Conservation (phyloP, 164 flowering plant species). For the Chimonanthus praecox region DNA sequence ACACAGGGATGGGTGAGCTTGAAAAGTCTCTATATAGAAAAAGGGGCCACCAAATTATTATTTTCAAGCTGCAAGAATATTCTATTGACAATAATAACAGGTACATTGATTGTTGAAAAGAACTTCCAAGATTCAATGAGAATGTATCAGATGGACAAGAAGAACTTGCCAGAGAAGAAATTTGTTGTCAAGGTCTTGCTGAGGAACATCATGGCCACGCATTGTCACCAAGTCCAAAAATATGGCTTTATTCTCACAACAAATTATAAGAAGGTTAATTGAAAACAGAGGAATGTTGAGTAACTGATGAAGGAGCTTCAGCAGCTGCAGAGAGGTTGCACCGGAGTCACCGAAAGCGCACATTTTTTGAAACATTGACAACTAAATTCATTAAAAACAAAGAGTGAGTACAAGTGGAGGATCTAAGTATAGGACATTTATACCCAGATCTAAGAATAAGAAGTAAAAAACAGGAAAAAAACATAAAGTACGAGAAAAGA, state of each 20-base stretch:
- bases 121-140: background rate
- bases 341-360: constrained; percentile 93
- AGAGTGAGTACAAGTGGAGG: no score
- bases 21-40: no score
- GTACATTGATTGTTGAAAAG: background rate
- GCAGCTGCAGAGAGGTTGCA: constrained; percentile 92
- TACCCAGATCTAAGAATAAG: no score
- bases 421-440: no score
- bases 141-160: background rate
- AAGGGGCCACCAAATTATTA: no score
- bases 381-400: no score
- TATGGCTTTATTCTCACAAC: constrained; percentile 96
- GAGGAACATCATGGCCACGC: constrained; percentile 99
- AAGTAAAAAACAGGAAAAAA: no score
- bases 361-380: no score
- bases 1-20: no score
- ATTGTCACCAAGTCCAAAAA: constrained; percentile 95
- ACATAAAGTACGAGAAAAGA: no score
- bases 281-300: constrained; percentile 64
- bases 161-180: constrained; percentile 82
- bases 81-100: no score
- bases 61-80: no score
- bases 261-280: constrained; percentile 82
- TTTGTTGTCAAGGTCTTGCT: constrained; percentile 91
- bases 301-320: constrained; percentile 82